Base-by-base conservation (phyloP, 1,284 basidiomycete genomes). In the Leccinum subfulvum region DNA sequence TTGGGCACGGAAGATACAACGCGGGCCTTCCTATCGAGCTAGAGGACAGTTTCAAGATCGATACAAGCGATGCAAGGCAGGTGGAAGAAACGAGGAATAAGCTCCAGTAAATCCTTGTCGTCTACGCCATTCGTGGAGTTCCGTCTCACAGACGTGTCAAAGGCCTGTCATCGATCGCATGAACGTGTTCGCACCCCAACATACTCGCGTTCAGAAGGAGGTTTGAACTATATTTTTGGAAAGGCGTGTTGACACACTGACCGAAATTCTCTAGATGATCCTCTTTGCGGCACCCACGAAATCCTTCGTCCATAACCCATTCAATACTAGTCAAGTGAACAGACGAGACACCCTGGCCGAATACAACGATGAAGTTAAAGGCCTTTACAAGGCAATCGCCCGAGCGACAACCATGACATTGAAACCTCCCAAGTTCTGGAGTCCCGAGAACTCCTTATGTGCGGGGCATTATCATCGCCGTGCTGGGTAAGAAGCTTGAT, bases 141-240 rank as follows among this genome's bases (percentile, higher is more conserved):
- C 37, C 11, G 39, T 56, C 52, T 69, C 56, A 68, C 23, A 51
- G 37, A 37, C 0, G 0, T 26, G 3, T 13, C 44, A 53, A 81
- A 81, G 79, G 76, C 72, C 76, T 3, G 74, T 72, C 4, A 65
- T 81, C 1, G 75, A 80, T 55, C 66, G 73, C 21, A 73, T 76
- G 57, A 82, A 81, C 61, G 67, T 68, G 21, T 77, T 72, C 52
- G 78, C 77, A 14, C 79, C 79, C 1, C 73, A 76, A 39, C 79
- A 80, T 53, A 77, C 78, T 16, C 68, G 79, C 23, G 66, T 81
- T 23, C 79, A 79, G 69, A 81, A 75, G 62, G 73, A 76, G 71
- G 75, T 76, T 54, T 28, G 62, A 51, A 4, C 6, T 14, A 9
- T 39, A 4, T 56, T 39, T n/a, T 18, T 7, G 9, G 1, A 21